Evolutionary conservation across 2,329 filamentous ascomycete genomes (phyloP), one percentile per base, ranked within the genome.

Genomic region (Cladosporium colombiae): DNA sequence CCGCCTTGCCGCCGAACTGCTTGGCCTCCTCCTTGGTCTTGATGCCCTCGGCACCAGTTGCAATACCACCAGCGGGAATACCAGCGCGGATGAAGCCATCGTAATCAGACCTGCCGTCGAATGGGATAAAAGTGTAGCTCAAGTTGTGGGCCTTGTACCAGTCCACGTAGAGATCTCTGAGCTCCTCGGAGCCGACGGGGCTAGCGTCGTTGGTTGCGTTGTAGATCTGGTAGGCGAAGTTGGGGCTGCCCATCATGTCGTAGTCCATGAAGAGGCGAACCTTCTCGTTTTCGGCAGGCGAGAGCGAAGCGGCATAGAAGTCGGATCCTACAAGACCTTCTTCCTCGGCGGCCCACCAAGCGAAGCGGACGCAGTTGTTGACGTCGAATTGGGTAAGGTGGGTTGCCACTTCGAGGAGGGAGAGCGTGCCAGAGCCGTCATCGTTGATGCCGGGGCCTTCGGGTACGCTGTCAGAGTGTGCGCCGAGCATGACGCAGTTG

Each of bases 161-260:
- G 31, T 72, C 67, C 56, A 76, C 70, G 67, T 77, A 78, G 5
- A 65, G 33, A 23, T 57, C 57, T 31, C 57, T 50, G 16, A 52
- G 55, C 74, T 91, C 84, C 68, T 89, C 85, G 0, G 89, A 92
- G 1, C 91, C 91, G 2, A 78, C 69, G 0, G 85, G 84, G 0
- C 83, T 85, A 1, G 79, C 80, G 16, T 80, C 68, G 73, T 85
- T 85, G 78, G 80, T 86, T 8, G 81, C 77, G 46, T 78, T 81
- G 71, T 84, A 84, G 69, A 85, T 81, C 64, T 79, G 78, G 66
- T 80, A 81, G 8, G 81, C 81, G 68, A 83, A 87, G 77, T 87
- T 88, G 18, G 85, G 84, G 1, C 81, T 84, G 3, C 83, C 83
- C 72, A 89, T 88, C 78, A 79, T 79, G 68, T 80, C 78, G 68